These are phyloP conservation scores for Spathaspora passalidarum DNA, from an alignment of 805 yeast species.

Conservation along the genomic window DNA sequence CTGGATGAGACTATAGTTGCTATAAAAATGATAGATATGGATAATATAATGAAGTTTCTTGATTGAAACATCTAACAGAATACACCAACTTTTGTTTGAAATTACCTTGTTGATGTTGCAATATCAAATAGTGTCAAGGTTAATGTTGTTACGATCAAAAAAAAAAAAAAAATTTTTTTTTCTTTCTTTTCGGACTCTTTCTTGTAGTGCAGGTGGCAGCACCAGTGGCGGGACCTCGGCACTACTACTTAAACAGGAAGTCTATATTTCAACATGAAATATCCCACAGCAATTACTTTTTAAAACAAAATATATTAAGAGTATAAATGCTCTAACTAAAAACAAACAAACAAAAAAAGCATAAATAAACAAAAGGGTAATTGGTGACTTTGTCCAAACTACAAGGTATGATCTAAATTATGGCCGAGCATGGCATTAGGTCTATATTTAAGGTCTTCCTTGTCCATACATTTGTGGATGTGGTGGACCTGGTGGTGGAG, in stretches of 20 bases:
- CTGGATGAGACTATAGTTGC: not conserved
- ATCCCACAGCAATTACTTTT: not conserved
- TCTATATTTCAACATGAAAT: not conserved
- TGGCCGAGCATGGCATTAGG: not conserved
- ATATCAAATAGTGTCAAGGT: no score
- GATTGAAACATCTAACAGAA: not conserved
- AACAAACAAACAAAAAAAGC: not conserved
- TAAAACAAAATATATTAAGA: not conserved
- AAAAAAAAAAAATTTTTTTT: no score
- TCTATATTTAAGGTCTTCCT: slow-evolving; percentile 15
- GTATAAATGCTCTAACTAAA: not conserved
- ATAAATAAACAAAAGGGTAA: not conserved
- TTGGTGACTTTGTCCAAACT: not conserved
- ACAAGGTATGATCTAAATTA: not conserved
- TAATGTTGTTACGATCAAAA: no score
- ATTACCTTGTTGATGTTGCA: no score
- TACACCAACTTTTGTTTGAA: no score
- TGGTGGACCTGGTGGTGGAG: slow-evolving; percentile 12
- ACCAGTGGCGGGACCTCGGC: no score
- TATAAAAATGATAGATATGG: not conserved
- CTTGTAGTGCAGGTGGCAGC: no score
- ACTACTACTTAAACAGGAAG: no score
- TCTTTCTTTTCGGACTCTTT: no score
- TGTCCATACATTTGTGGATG: slow-evolving; percentile 26
- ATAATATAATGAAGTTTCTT: not conserved